These are phyloP conservation scores for Penicillium corylophilum DNA, from an alignment of 2,329 filamentous ascomycete species.

Conservation along the genomic window DNA sequence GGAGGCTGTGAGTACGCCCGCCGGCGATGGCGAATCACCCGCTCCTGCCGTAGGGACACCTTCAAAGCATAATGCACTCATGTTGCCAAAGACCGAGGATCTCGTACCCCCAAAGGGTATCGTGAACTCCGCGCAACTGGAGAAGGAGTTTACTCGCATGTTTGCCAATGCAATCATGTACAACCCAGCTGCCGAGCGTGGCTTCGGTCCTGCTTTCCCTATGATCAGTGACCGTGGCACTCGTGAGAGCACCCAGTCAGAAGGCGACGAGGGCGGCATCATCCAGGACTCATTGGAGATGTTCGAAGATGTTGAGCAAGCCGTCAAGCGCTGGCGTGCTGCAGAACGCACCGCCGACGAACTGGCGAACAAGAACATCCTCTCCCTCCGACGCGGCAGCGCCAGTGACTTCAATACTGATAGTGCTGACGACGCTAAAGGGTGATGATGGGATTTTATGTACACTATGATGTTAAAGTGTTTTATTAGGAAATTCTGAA, in stretches of 20 bases:
- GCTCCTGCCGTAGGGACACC: slow-evolving; percentile 33
- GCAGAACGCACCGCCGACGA: slow-evolving; percentile 57
- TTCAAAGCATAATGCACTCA: slow-evolving; percentile 42
- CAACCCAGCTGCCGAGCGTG: slow-evolving; percentile 76
- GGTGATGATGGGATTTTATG: slow-evolving; percentile 16
- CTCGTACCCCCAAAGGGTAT: slow-evolving; percentile 83
- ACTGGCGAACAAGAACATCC: slow-evolving; percentile 36
- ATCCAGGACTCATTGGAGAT: slow-evolving; percentile 86
- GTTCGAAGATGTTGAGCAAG: slow-evolving; percentile 82
- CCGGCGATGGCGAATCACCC: slow-evolving; percentile 57
- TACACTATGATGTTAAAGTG: slow-evolving; percentile 18
- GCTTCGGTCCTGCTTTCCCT: slow-evolving; percentile 63
- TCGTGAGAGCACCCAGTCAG: slow-evolving; percentile 49
- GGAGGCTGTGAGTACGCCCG: slow-evolving; percentile 65
- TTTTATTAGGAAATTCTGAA: slow-evolving; percentile 19
- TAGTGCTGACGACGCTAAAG: slow-evolving; percentile 36
- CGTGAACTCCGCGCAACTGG: slow-evolving; percentile 87
- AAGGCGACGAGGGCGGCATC: slow-evolving; percentile 77
- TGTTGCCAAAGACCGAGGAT: slow-evolving; percentile 64
- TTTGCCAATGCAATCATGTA: slow-evolving; percentile 99
- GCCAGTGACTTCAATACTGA: slow-evolving; percentile 39
- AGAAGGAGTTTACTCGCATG: slow-evolving; percentile 93
- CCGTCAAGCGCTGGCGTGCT: slow-evolving; percentile 71
- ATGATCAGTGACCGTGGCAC: slow-evolving; percentile 46
- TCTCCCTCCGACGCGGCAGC: slow-evolving; percentile 38